Evolutionary conservation across 768 basidiomycete species (phyloP).

Genomic region (Calocera viscosa): DNA sequence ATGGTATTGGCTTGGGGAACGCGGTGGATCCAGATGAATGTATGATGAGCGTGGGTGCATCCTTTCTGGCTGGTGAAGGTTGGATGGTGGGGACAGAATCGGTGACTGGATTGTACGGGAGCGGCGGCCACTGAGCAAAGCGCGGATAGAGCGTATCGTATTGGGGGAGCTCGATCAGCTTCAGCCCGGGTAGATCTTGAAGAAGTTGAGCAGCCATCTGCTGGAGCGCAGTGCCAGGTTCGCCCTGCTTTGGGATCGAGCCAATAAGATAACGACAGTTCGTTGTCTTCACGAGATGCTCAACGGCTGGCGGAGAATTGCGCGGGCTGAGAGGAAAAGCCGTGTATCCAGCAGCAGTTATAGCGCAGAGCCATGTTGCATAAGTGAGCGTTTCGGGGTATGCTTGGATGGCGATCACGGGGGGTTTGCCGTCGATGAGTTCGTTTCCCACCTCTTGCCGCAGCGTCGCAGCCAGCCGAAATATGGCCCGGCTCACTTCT

Average conservation of each 20-base stretch:
- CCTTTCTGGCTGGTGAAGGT: not conserved
- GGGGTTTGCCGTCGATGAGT: not conserved
- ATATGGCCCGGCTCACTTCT: not conserved
- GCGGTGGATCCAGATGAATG: not conserved
- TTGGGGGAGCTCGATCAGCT: not conserved
- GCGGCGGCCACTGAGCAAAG: not conserved
- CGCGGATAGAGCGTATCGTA: not conserved
- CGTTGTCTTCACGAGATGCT: not conserved
- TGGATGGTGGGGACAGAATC: not conserved
- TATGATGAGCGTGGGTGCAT: not conserved
- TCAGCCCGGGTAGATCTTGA: not conserved
- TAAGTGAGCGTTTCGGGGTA: not conserved
- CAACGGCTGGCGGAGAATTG: not conserved
- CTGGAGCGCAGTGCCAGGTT: not conserved
- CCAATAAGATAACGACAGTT: not conserved
- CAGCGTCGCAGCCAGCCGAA: not conserved
- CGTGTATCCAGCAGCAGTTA: not conserved
- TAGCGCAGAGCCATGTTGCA: not conserved
- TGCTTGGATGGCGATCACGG: not conserved
- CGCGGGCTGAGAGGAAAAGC: not conserved
- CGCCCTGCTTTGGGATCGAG: not conserved
- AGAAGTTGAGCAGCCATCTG: not conserved
- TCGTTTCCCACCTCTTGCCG: not conserved
- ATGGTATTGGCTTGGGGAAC: not conserved
- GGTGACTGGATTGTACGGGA: not conserved